Conservation (phyloP, 169 alveolate genomes). For the Plasmodium inui region DNA sequence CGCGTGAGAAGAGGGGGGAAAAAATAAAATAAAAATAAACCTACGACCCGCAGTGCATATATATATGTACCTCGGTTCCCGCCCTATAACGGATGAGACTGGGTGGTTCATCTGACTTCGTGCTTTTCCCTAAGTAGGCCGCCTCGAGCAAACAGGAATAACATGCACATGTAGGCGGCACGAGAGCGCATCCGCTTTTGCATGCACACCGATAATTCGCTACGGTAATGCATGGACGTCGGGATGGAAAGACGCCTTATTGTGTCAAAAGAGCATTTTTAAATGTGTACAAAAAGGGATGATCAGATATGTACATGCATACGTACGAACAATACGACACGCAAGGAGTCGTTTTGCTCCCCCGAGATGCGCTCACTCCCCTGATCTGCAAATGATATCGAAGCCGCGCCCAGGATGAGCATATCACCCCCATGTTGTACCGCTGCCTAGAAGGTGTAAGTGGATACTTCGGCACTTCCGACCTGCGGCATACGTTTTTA, state of each 20-base stretch:
- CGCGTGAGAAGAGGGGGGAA: background rate
- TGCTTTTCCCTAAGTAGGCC: background rate
- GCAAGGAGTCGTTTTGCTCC: background rate
- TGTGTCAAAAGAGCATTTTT: background rate
- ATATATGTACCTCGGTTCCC: background rate
- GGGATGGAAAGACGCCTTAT: background rate
- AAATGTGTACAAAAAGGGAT: background rate
- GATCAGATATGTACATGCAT: background rate
- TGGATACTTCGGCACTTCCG: background rate
- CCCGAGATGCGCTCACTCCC: background rate
- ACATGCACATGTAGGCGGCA: background rate
- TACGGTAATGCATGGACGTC: background rate
- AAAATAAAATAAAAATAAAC: background rate
- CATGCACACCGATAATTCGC: background rate
- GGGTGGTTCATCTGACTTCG: background rate
- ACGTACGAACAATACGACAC: background rate
- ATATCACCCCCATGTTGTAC: background rate
- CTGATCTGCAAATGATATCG: no score
- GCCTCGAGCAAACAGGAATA: background rate
- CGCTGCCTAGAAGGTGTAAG: background rate
- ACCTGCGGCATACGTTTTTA: background rate
- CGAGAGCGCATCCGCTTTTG: background rate
- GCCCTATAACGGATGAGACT: background rate
- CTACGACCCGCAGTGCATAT: background rate
- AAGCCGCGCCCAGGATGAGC: background rate